Conservation (phyloP, 805 yeast species). For the Lipomyces sp. region DNA sequence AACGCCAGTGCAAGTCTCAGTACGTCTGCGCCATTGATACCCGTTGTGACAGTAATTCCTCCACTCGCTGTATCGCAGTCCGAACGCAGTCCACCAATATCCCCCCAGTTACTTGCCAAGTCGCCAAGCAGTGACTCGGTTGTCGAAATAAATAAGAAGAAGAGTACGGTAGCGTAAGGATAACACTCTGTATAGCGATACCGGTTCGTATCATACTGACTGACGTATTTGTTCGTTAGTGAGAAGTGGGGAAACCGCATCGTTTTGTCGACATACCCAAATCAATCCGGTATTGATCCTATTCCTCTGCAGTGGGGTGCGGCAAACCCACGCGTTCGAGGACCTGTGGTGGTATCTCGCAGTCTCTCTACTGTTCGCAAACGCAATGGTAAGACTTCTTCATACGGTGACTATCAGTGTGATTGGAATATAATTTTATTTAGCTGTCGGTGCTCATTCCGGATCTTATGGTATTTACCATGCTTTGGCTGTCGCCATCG, state of each 20-base stretch:
- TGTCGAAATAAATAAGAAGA: constrained; percentile 7
- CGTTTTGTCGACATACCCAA: constrained; percentile 59
- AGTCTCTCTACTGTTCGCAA: constrained; percentile 54
- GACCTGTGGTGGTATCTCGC: constrained; percentile 61
- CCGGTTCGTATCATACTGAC: constrained; percentile 4
- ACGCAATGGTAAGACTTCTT: constrained; percentile 53
- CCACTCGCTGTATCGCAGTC: constrained; percentile 15
- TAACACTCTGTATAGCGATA: not conserved
- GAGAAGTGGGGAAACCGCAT: constrained; percentile 46
- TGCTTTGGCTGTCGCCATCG: constrained; percentile 66
- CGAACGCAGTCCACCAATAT: constrained; percentile 32
- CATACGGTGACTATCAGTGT: not conserved
- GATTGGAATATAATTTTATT: not conserved
- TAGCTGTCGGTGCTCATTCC: constrained; percentile 61
- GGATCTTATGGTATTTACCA: constrained; percentile 69
- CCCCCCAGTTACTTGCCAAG: constrained; percentile 28
- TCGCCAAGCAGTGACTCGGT: constrained; percentile 2
- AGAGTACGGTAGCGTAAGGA: constrained; percentile 4
- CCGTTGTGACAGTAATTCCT: not conserved
- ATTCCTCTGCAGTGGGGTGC: constrained; percentile 60
- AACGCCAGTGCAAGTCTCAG: constrained; percentile 3
- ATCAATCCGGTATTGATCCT: constrained; percentile 57
- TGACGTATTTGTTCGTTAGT: constrained; percentile 4
- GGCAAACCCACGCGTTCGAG: constrained; percentile 52
- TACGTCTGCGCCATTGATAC: not conserved